Evolutionary conservation across 805 yeast genomes (phyloP).

Genomic region (Yarrowia phangngaensis): DNA sequence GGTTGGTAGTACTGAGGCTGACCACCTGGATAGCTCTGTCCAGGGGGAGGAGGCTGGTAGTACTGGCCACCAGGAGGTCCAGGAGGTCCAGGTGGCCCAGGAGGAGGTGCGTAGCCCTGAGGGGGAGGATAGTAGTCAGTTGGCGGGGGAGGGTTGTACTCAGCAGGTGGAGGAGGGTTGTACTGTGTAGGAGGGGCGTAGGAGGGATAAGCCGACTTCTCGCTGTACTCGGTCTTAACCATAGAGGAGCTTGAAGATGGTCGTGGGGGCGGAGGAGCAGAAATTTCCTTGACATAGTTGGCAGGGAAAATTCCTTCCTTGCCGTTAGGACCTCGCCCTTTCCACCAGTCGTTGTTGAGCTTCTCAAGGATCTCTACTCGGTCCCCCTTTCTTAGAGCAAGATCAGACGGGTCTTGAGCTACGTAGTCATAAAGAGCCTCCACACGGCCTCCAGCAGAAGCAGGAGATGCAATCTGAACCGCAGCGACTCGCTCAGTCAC

Average conservation of each 20-base stretch:
- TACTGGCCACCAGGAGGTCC: conserved; percentile 29
- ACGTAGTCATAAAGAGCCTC: conserved; percentile 73
- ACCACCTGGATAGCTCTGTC: conserved; percentile 47
- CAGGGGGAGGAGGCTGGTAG: conserved; percentile 30
- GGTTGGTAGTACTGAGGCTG: conserved; percentile 39
- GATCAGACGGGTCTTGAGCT: conserved; percentile 74
- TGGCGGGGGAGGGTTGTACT: conserved; percentile 26
- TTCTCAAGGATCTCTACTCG: conserved; percentile 66
- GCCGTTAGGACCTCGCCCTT: conserved; percentile 54
- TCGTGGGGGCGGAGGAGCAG: conserved; percentile 31
- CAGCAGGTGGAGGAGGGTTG: conserved; percentile 32
- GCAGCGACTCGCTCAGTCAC: conserved; percentile 42
- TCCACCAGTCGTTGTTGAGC: conserved; percentile 87
- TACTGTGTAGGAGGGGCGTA: conserved; percentile 27
- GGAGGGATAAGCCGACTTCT: conserved; percentile 13
- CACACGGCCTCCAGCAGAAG: conserved; percentile 31
- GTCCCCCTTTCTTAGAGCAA: conserved; percentile 62
- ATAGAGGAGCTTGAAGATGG: conserved; percentile 14
- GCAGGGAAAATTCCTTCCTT: conserved; percentile 85
- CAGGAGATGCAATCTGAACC: conserved; percentile 33
- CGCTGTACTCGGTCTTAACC: conserved; percentile 10
- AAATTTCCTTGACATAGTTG: conserved; percentile 59
- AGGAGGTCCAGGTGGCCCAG: conserved; percentile 16
- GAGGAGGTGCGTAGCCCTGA: too few relatives aligned
- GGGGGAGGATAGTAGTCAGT: conserved; percentile 6